Percentiles rank a stretch among this genome's conserved stretches.
Conservation (phyloP, 306 rosid genomes). For the Castanea crenata region DNA sequence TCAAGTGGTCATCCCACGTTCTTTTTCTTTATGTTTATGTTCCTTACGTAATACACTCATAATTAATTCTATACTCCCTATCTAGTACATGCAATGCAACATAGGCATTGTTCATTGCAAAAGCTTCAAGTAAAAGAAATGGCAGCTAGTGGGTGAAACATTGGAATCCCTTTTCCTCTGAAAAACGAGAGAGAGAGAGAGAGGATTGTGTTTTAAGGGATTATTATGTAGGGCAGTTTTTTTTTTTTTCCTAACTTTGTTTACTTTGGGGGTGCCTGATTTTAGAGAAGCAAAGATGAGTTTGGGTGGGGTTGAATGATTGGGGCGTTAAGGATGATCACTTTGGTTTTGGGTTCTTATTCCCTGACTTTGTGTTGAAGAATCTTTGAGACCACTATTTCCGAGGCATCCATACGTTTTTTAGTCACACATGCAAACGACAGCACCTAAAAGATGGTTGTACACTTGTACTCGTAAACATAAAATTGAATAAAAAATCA, state of each 20-base stretch:
- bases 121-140: too few relatives aligned
- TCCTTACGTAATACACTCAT: neutral
- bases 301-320: conserved; percentile 1
- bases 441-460: neutral
- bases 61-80: neutral
- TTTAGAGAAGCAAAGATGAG: neutral
- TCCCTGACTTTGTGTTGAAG: neutral
- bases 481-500: too few relatives aligned
- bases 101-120: too few relatives aligned
- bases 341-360: neutral
- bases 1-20: too few relatives aligned
- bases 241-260: neutral
- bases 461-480: too few relatives aligned
- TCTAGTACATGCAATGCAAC: too few relatives aligned
- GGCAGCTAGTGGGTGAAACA: too few relatives aligned
- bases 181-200: neutral
- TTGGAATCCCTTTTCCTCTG: neutral
- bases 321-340: neutral
- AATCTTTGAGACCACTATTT: neutral
- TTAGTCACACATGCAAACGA: neutral
- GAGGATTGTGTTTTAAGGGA: neutral
- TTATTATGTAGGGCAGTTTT: neutral
- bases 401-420: neutral
- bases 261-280: neutral
- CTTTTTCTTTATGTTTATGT: too few relatives aligned